phyloP scores from a whole-genome alignment of 139 green algal genomes.

The Zygnema cylindricum region DNA sequence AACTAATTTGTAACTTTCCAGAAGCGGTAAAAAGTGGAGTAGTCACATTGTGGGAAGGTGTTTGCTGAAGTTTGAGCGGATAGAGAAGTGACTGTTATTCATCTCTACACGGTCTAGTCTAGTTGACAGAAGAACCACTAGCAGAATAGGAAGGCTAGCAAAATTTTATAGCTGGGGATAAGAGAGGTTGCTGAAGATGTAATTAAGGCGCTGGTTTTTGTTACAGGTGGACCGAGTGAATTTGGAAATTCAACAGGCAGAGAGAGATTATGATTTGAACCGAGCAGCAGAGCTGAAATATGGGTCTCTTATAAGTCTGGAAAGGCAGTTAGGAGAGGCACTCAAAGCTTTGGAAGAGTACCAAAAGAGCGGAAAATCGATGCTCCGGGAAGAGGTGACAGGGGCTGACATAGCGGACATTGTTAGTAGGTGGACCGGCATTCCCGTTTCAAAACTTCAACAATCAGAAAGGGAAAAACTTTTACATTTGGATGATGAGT shows the following conservation, averaged over 20 bases:
- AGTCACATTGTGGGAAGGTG: too few relatives aligned
- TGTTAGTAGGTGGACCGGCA: conserved; percentile 91
- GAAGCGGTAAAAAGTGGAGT: too few relatives aligned
- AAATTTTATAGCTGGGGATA: too few relatives aligned
- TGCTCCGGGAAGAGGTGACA: conserved; percentile 96
- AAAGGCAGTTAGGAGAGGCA: conserved; percentile 72
- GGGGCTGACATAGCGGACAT: conserved; percentile 93
- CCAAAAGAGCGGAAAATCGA: conserved; percentile 63
- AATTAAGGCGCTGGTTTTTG: background rate
- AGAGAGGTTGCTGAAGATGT: too few relatives aligned
- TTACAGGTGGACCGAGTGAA: conserved; percentile 85
- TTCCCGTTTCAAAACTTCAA: conserved; percentile 85
- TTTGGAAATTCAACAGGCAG: conserved; percentile 79
- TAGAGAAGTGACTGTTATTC: too few relatives aligned
- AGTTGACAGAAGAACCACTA: too few relatives aligned
- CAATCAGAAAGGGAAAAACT: conserved; percentile 92
- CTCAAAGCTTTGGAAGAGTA: conserved; percentile 53
- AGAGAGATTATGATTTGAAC: conserved; percentile 96
- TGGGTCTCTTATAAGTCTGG: conserved; percentile 88
- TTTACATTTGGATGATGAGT: conserved; percentile 85
- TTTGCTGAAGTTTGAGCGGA: too few relatives aligned
- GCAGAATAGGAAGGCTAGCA: too few relatives aligned
- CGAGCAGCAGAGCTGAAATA: conserved; percentile 97
- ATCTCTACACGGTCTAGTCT: too few relatives aligned
- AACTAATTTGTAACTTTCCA: too few relatives aligned